phyloP scores from a whole-genome alignment of 2,329 filamentous ascomycete species.

The Hymenoscyphus albidus region DNA sequence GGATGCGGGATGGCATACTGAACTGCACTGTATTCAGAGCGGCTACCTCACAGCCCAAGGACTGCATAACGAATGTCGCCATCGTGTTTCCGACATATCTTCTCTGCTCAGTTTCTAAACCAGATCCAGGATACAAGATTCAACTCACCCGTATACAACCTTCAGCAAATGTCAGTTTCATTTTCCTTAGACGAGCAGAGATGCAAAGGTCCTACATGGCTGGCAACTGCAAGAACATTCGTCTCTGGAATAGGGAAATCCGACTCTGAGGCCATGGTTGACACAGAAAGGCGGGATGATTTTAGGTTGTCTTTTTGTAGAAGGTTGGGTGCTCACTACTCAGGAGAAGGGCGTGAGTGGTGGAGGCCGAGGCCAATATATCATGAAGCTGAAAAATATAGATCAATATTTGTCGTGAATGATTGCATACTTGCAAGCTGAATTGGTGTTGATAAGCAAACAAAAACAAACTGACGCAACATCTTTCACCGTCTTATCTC shows the following conservation, averaged over 20 bases:
- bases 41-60: slow-evolving; percentile 87
- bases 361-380: background rate
- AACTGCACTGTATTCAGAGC: slow-evolving; percentile 97
- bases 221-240: slow-evolving; percentile 80
- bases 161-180: slow-evolving; percentile 39
- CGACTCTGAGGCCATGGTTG: slow-evolving; percentile 23
- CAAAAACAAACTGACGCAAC: background rate
- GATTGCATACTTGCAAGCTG: slow-evolving; percentile 1
- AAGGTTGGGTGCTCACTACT: background rate
- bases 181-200: slow-evolving; percentile 11
- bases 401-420: slow-evolving; percentile 8
- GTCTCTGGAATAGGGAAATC: slow-evolving; percentile 50
- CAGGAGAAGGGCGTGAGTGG: background rate
- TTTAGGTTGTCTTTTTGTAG: background rate
- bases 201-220: slow-evolving; percentile 68
- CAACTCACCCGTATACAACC: slow-evolving; percentile 70
- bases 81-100: slow-evolving; percentile 99
- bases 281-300: background rate
- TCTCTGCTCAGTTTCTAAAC: slow-evolving; percentile 11
- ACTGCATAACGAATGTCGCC: slow-evolving; percentile 90
- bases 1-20: slow-evolving; percentile 55
- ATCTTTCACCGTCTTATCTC: background rate
- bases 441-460: slow-evolving; percentile 5
- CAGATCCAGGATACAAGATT: background rate
- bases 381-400: background rate